Percentiles rank a stretch among this genome's conserved stretches.
These are phyloP conservation scores for Podila horticola DNA, from an alignment of 192 early-diverging fungal genomes.

Conservation along the genomic window DNA sequence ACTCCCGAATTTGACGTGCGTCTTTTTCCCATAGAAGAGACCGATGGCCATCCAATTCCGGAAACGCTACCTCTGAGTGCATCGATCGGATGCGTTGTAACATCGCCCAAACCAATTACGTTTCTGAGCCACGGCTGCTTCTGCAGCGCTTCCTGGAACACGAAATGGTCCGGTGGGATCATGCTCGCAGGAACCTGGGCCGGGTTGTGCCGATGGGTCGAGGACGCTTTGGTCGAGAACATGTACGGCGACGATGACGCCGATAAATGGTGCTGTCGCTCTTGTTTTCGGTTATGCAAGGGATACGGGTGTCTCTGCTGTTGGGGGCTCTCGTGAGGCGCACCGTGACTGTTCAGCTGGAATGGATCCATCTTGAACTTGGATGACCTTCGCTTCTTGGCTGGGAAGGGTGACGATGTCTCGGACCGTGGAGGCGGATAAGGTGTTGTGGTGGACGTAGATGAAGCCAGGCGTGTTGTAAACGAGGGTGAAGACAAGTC, in stretches of 20 bases:
- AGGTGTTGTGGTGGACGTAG: neutral
- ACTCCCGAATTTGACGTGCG: no score
- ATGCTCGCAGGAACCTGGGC: conserved; percentile 37
- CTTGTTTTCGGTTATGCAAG: neutral
- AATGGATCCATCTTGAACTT: neutral
- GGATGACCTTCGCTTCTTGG: neutral
- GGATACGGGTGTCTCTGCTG: neutral
- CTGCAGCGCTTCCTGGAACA: conserved; percentile 31
- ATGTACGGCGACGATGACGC: neutral
- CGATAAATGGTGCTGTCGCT: neutral
- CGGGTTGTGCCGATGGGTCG: conserved; percentile 18
- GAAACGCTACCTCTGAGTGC: no score
- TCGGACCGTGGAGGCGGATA: neutral
- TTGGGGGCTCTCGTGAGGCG: neutral
- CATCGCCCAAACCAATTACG: no score
- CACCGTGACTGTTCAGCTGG: neutral
- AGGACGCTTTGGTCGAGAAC: no score
- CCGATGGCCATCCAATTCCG: no score
- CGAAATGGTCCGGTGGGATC: conserved; percentile 36
- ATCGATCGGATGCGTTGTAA: no score
- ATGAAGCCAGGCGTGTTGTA: neutral
- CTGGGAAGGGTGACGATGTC: neutral
- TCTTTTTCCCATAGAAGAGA: no score
- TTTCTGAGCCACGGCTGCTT: neutral
- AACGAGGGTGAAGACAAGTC: neutral